phyloP scores from a whole-genome alignment of 2,329 filamentous ascomycete species.

The Colletotrichum horii region DNA sequence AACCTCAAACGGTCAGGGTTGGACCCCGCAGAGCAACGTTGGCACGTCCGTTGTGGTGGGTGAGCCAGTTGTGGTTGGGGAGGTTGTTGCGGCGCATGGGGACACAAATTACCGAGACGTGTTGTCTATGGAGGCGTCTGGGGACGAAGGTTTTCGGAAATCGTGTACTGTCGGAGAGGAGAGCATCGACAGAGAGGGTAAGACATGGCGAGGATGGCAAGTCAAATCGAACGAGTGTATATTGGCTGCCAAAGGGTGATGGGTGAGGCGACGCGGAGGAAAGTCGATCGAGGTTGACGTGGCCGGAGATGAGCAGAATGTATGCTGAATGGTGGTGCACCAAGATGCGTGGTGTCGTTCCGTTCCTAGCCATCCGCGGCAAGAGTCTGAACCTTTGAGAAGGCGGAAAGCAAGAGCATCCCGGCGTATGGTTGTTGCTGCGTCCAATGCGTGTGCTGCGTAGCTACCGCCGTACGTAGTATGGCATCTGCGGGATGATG shows the following conservation, averaged over 20 bases:
- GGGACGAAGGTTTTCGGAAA: not conserved
- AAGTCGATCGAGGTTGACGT: conserved; percentile 12
- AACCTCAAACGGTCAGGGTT: conserved; percentile 7
- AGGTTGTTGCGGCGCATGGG: not conserved
- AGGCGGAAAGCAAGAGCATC: not conserved
- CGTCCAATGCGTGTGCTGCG: not conserved
- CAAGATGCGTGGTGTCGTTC: not conserved
- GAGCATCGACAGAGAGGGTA: not conserved
- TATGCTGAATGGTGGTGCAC: not conserved
- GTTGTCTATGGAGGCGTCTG: not conserved
- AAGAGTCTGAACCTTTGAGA: not conserved
- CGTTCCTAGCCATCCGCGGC: not conserved
- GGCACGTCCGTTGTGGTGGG: conserved; percentile 3
- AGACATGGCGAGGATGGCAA: not conserved
- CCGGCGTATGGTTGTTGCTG: not conserved
- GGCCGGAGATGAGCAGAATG: not conserved
- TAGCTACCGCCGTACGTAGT: not conserved
- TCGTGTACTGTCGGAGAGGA: not conserved
- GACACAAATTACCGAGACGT: not conserved
- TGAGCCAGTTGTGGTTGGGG: not conserved
- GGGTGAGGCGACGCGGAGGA: not conserved
- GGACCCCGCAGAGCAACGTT: conserved; percentile 15
- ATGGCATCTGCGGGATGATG: not conserved
- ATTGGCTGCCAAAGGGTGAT: not conserved
- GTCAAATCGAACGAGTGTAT: not conserved